Evolutionary conservation across 768 basidiomycete genomes (phyloP), one percentile per base, ranked within the genome.

Genomic region (Mycena pura): DNA sequence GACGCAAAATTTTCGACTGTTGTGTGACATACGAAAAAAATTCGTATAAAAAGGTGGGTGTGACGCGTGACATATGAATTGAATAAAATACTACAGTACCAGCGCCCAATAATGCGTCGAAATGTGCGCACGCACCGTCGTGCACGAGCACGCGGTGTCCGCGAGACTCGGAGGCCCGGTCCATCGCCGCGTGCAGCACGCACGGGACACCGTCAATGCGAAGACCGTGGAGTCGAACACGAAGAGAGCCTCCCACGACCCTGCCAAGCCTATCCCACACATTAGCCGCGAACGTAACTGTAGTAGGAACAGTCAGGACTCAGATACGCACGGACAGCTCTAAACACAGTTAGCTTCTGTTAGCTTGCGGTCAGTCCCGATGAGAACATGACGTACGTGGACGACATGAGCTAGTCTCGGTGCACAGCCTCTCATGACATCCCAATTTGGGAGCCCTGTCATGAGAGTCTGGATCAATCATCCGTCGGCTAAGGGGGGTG

Each of bases 181-280:
- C 24, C 52, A 17, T 50, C 56, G 46, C 13, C 5, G 31, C 6
- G 31, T 48, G n/a, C 10, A 31, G 31, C 22, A 69, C 6, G 77
- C 75, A 65, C 73, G 75, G 58, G 48, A 55, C 9, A 79, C 29
- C 3, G 77, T 80, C 25, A 80, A 63, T 15, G 58, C 52, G 44
- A 78, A 47, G 22, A 45, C 19, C 6, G 21, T 47, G 51, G 29
- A 48, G 45, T 68, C 36, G 36, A 38, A 39, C 11, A 48, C 17
- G 11, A 21, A 27, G 29, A 38, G 69, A 1, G 72, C 70, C 44
- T 77, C 76, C 75, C 77, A 79, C n/a, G 73, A 24, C 2, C 15
- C 40, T 7, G 41, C 44, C 24, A 55, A 29, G 28, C 39, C 46
- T 48, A 13, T 39, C 6, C n/a, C 9, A 32, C n/a, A n/a, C n/a